Evolutionary conservation across 2,329 filamentous ascomycete species (phyloP), one percentile per base, ranked within the genome.

Genomic region (Acephala macrosclerotiorum): DNA sequence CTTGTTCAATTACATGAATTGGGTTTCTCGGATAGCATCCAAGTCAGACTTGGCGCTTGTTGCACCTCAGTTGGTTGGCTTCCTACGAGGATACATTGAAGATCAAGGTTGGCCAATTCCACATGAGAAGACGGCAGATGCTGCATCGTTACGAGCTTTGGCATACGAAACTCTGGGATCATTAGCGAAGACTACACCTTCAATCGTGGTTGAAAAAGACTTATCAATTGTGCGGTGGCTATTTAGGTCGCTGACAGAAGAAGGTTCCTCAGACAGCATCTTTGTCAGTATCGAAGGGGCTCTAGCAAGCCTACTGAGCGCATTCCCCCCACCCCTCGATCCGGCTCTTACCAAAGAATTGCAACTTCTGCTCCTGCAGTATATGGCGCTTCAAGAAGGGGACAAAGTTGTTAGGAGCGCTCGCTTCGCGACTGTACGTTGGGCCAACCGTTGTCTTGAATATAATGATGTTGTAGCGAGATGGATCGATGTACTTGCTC

Each of bases 161-260:
- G 94, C 91, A 1, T 98, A 97, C 77, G 95, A 98, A 77, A 94
- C 92, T 0, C 93, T 98, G 45, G 96, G 95, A 0, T 85, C 96
- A 16, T 79, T 98, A 26, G 89, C 91, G 0, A 87, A 85, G 62
- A 88, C 89, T 69, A 87, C 86, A 3, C 86, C 89, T 3, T 79
- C 84, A 2, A 85, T 87, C 71, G 80, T 88, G 3, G 73, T 87
- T 14, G 79, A 79, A 45, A 81, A 75, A 66, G 78, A 72, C 71
- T 84, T 83, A 73, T 87, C 82, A 68, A 81, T 87, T 58, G 87
- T 87, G 70, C 87, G 85, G 59, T 98, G 93, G 91, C 84, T 98
- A 0, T 96, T 98, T 74, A 86, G 86, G 29, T 95, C 94, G 0
- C 82, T 98, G 2, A 89, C 90, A 12, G 90, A 94, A 70, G 95